Conservation (phyloP, 2,329 filamentous ascomycete genomes). For the Onygenales sp. region DNA sequence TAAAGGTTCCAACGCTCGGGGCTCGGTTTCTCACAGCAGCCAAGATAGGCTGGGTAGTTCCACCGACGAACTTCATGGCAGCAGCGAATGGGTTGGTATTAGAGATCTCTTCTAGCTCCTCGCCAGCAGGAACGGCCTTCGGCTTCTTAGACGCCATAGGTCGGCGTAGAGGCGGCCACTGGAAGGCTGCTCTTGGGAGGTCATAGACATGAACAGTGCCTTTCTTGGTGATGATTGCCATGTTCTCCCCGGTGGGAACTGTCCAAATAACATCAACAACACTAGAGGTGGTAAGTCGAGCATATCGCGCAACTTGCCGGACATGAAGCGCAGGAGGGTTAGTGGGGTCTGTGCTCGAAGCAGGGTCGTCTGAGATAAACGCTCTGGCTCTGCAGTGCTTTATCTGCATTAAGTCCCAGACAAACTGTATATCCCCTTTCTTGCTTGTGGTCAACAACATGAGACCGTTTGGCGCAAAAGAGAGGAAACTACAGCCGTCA, state of each 20-base stretch:
- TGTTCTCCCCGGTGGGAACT: conserved; percentile 65
- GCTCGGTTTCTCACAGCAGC: conserved; percentile 53
- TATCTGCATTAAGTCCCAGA: conserved; percentile 42
- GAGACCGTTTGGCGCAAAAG: conserved; percentile 38
- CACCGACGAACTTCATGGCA: conserved; percentile 61
- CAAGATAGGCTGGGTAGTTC: conserved; percentile 50
- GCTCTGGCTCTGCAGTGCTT: conserved; percentile 31
- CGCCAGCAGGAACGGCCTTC: conserved; percentile 33
- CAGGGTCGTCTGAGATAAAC: conserved; percentile 28
- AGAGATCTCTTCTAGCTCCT: conserved; percentile 36
- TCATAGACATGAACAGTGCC: conserved; percentile 93
- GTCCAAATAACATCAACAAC: conserved; percentile 89
- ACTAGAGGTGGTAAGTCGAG: conserved; percentile 81
- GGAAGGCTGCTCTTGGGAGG: conserved; percentile 69
- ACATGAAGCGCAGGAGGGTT: conserved; percentile 37
- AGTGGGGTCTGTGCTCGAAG: conserved; percentile 15
- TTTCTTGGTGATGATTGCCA: conserved; percentile 85
- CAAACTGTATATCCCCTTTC: conserved; percentile 41
- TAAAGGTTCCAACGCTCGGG: conserved; percentile 37
- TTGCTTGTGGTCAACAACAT: conserved; percentile 39
- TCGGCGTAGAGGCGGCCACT: conserved; percentile 65
- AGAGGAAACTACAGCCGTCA: conserved; percentile 41
- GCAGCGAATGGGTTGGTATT: conserved; percentile 49
- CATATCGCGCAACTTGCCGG: conserved; percentile 78
- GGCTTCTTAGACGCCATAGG: conserved; percentile 34